phyloP scores from a whole-genome alignment of 2,329 filamentous ascomycete genomes.

The Nemania bipapillata region DNA sequence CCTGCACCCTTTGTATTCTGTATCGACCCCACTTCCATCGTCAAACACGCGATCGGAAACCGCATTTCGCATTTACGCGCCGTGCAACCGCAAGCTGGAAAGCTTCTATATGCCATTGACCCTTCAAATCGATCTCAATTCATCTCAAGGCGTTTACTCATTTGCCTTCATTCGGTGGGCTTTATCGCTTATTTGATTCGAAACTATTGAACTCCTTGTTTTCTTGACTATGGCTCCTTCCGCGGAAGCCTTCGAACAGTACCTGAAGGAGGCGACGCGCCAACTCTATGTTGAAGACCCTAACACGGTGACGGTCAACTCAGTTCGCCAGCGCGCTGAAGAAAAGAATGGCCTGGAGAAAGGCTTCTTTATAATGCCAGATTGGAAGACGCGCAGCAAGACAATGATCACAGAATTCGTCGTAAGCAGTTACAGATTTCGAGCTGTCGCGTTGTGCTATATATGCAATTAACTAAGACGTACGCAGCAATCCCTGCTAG shows the following conservation, averaged over 20 bases:
- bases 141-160: neutral
- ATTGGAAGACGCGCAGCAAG: conserved; percentile 71
- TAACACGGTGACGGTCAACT: conserved; percentile 66
- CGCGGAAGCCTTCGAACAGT: conserved; percentile 57
- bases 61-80: conserved; percentile 26
- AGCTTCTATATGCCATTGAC: conserved; percentile 10
- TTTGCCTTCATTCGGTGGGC: neutral
- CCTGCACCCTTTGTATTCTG: no score
- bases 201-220: neutral
- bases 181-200: neutral
- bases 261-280: conserved; percentile 60
- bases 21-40: conserved; percentile 26
- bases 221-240: conserved; percentile 55
- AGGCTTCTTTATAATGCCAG: conserved; percentile 60
- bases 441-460: neutral
- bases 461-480: conserved; percentile 32
- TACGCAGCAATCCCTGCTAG: conserved; percentile 37
- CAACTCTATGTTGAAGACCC: conserved; percentile 58
- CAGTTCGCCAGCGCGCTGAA: conserved; percentile 65
- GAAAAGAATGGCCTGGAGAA: conserved; percentile 60
- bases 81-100: neutral
- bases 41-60: conserved; percentile 19
- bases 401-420: conserved; percentile 64
- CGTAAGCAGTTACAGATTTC: conserved; percentile 55
- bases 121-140: neutral